Percentiles rank a stretch among this genome's conserved stretches.
Conservation (phyloP, 169 alveolate species). For the Amoebophrya sp. region DNA sequence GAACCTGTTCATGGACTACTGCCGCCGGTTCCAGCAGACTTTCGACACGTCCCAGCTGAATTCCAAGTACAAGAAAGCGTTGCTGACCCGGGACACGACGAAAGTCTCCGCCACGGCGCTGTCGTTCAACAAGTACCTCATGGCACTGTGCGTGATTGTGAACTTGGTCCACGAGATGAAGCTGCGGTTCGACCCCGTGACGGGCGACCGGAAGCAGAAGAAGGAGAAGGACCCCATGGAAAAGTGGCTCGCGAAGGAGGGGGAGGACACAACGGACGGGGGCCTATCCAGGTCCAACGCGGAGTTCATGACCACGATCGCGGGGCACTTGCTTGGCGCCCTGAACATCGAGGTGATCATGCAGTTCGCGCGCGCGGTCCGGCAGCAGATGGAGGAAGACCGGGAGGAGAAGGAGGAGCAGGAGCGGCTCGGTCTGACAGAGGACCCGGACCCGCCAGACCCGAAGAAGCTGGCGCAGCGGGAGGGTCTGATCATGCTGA, state of each 20-base stretch:
- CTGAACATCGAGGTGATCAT: neutral
- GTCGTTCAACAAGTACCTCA: neutral
- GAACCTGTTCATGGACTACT: constrained; percentile 3
- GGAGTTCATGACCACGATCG: neutral
- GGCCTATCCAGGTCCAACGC: neutral
- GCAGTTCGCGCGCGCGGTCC: constrained; percentile 1
- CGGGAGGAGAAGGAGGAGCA: neutral
- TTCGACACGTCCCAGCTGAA: neutral
- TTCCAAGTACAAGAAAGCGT: neutral
- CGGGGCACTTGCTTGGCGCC: neutral
- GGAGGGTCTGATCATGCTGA: neutral
- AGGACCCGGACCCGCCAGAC: neutral
- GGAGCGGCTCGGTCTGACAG: neutral
- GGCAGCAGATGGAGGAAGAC: neutral
- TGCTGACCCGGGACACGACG: neutral
- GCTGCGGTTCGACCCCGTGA: neutral
- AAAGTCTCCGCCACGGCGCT: neutral
- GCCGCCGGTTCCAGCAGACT: neutral
- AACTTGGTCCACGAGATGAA: neutral
- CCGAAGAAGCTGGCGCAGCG: neutral
- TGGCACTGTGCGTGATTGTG: neutral
- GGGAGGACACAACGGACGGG: neutral
- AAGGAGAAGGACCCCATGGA: constrained; percentile 1
- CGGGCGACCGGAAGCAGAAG: neutral
- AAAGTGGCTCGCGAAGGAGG: neutral